Conservation (phyloP, 2,329 filamentous ascomycete genomes). For the Parascedosporium putredinis region DNA sequence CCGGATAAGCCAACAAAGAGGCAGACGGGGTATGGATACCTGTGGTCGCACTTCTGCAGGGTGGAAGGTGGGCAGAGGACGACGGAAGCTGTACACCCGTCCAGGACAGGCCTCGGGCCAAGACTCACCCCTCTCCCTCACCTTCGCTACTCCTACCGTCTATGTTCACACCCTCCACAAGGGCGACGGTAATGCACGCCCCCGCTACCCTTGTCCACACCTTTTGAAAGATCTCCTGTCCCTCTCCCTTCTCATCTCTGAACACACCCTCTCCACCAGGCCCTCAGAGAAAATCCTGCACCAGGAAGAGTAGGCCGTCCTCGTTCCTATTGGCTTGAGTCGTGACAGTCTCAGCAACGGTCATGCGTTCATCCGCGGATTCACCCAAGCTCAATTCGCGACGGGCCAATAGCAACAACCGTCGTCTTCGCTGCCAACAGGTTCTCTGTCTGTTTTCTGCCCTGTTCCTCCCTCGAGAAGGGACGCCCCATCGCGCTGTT, state of each 20-base stretch:
- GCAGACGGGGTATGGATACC: neutral
- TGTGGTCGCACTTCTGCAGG: neutral
- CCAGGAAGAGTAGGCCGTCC: neutral
- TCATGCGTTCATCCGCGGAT: constrained; percentile 6
- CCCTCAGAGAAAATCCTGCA: neutral
- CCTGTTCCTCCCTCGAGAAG: neutral
- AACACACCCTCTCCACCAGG: constrained; percentile 2
- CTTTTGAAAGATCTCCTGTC: neutral
- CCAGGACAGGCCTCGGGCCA: neutral
- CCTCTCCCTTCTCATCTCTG: neutral
- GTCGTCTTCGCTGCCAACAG: neutral
- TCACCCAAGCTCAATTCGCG: constrained; percentile 2
- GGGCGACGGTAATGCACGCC: neutral
- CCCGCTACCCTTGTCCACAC: neutral
- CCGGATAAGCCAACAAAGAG: neutral
- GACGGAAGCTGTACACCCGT: constrained; percentile 7
- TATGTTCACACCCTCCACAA: neutral
- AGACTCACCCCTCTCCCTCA: neutral
- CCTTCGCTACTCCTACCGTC: constrained; percentile 3
- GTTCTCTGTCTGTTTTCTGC: neutral
- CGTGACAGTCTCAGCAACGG: constrained; percentile 1
- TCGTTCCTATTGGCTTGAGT: neutral
- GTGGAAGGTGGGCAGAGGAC: neutral
- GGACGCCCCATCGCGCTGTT: neutral
- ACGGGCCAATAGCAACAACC: neutral